phyloP scores from a whole-genome alignment of 2,329 filamentous ascomycete genomes.

The Saccharata proteae region DNA sequence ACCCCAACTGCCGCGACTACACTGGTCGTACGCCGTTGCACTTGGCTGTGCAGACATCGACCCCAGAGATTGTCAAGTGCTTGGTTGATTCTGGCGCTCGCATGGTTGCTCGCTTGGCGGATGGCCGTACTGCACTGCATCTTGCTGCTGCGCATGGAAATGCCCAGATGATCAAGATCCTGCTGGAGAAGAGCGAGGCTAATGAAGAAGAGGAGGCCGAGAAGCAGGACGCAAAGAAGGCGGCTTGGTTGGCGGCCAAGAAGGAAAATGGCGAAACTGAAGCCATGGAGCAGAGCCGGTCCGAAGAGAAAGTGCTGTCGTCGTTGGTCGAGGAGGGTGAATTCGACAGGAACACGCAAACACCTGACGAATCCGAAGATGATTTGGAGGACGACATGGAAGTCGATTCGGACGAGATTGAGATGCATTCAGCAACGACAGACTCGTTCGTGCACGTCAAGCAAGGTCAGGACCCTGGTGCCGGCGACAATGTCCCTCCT shows the following conservation, averaged over 20 bases:
- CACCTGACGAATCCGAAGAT: slow-evolving; percentile 32
- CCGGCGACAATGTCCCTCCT: slow-evolving; percentile 33
- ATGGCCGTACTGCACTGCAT: slow-evolving; percentile 74
- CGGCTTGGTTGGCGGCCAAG: slow-evolving; percentile 16
- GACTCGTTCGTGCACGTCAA: slow-evolving; percentile 63
- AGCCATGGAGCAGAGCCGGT: slow-evolving; percentile 17
- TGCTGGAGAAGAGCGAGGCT: slow-evolving; percentile 60
- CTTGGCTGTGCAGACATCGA: slow-evolving; percentile 57
- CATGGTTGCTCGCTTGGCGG: slow-evolving; percentile 61
- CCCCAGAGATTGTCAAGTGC: slow-evolving; percentile 55
- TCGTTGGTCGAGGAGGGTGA: slow-evolving; percentile 27
- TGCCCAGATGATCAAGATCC: slow-evolving; percentile 54
- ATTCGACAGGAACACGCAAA: too few relatives aligned
- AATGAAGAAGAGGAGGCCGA: slow-evolving; percentile 60
- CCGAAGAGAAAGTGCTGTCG: too few relatives aligned
- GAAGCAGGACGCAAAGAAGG: slow-evolving; percentile 39
- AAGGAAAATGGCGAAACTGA: slow-evolving; percentile 9
- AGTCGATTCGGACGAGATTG: slow-evolving; percentile 19
- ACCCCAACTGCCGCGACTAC: slow-evolving; percentile 64
- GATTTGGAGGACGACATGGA: slow-evolving; percentile 42
- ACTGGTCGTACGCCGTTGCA: slow-evolving; percentile 71
- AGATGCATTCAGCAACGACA: slow-evolving; percentile 34
- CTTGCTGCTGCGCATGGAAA: slow-evolving; percentile 61
- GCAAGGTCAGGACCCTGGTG: slow-evolving; percentile 28
- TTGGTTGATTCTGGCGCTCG: slow-evolving; percentile 63